Conservation (phyloP, 78 protist genomes). For the Tieghemostelium lacteum region DNA sequence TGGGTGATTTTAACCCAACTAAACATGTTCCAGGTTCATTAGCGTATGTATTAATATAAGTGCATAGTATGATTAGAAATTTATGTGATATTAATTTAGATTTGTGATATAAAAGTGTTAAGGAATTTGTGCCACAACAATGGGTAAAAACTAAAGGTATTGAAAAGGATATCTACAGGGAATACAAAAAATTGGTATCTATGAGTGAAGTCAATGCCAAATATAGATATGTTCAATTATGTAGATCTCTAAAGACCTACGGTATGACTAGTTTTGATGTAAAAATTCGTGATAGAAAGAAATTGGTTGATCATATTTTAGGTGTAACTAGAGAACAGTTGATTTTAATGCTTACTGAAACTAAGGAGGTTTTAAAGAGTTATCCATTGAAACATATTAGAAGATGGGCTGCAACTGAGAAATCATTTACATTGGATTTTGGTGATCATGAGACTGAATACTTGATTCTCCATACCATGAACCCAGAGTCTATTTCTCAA, state of each 20-base stretch:
- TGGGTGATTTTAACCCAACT: slow-evolving; percentile 72
- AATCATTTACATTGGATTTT: slow-evolving; percentile 82
- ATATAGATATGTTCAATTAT: slow-evolving; percentile 82
- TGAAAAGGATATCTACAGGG: slow-evolving; percentile 76
- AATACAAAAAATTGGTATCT: slow-evolving; percentile 66
- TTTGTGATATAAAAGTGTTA: slow-evolving; percentile 12
- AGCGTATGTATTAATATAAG: not conserved
- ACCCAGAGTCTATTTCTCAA: slow-evolving; percentile 66
- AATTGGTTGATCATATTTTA: slow-evolving; percentile 35
- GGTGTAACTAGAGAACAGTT: slow-evolving; percentile 83
- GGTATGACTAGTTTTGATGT: slow-evolving; percentile 79
- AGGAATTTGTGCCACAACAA: slow-evolving; percentile 76
- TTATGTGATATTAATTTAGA: not conserved
- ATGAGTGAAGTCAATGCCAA: slow-evolving; percentile 81
- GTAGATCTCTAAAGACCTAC: slow-evolving; percentile 83
- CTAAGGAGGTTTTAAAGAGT: slow-evolving; percentile 57
- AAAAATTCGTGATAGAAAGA: slow-evolving; percentile 28
- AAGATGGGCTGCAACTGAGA: slow-evolving; percentile 84
- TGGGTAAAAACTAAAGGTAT: slow-evolving; percentile 54
- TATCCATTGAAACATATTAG: slow-evolving; percentile 78
- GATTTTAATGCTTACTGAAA: slow-evolving; percentile 60
- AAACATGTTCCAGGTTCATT: slow-evolving; percentile 79
- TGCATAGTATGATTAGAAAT: not conserved
- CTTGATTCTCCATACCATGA: slow-evolving; percentile 22
- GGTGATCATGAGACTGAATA: slow-evolving; percentile 87